phyloP scores from a whole-genome alignment of 176 grass and related monocot genomes.

The Triticum timopheevii region DNA sequence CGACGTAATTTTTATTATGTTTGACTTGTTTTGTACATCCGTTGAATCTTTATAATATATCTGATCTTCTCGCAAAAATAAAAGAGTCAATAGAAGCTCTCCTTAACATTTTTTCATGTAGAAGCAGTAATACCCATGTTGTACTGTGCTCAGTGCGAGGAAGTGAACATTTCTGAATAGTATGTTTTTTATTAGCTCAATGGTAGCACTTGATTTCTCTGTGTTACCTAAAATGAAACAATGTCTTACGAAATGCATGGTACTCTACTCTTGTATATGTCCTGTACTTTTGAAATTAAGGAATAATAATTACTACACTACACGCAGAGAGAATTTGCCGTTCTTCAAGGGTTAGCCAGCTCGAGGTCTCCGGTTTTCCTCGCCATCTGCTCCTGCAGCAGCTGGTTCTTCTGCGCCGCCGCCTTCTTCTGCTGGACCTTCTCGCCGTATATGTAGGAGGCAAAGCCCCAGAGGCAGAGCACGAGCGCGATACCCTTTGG shows the following conservation, averaged over 20 bases:
- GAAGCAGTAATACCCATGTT: background rate
- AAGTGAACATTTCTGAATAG: background rate
- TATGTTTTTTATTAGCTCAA: conserved; percentile 11
- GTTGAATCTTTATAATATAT: no score
- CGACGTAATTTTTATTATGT: no score
- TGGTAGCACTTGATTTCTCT: background rate
- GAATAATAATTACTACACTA: background rate
- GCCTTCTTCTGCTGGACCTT: conserved; percentile 31
- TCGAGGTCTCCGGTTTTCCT: conserved; percentile 26
- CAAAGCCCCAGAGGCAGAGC: conserved; percentile 72
- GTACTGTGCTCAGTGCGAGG: background rate
- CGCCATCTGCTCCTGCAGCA: background rate
- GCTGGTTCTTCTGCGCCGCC: conserved; percentile 13
- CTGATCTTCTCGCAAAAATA: no score
- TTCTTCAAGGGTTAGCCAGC: background rate
- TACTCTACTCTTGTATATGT: background rate
- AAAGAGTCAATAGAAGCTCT: no score
- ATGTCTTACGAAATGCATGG: background rate
- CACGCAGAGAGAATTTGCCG: background rate
- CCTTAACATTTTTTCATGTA: no score
- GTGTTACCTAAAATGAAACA: conserved; percentile 13
- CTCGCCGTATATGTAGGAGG: conserved; percentile 24
- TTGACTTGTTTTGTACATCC: no score
- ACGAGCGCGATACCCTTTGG: conserved; percentile 53
- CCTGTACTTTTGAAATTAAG: no score